These are phyloP conservation scores for Pseudocohnilembus persalinus DNA, from an alignment of 169 alveolate genomes.

Conservation along the genomic window DNA sequence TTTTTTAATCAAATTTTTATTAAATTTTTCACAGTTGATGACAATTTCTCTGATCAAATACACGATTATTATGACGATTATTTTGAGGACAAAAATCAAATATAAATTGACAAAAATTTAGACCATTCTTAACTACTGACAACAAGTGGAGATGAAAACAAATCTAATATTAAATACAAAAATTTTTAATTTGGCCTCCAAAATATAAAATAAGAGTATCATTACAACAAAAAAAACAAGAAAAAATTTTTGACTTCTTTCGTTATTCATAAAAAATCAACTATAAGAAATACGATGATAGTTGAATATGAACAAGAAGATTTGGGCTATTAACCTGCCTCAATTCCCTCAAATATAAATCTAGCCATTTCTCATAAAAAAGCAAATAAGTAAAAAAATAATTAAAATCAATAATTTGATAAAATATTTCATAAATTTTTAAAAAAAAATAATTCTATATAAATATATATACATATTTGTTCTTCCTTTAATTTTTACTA, in stretches of 20 bases:
- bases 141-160: not conserved
- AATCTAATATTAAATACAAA: not conserved
- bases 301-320: not conserved
- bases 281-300: not conserved
- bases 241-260: not conserved
- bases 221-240: not conserved
- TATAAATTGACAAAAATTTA: not conserved
- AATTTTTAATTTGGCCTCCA: too few relatives aligned
- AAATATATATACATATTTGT: too few relatives aligned
- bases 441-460: too few relatives aligned
- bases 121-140: not conserved
- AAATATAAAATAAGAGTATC: not conserved
- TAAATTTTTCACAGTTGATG: too few relatives aligned
- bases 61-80: too few relatives aligned
- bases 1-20: too few relatives aligned
- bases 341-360: not conserved
- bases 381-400: too few relatives aligned
- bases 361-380: not conserved
- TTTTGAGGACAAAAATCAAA: not conserved
- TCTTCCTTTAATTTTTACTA: too few relatives aligned
- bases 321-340: not conserved
- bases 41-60: too few relatives aligned
- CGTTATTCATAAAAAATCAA: not conserved
- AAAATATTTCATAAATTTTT: too few relatives aligned
- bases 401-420: too few relatives aligned